Base-by-base conservation (phyloP, 371 early-diverging fungal species). In the Apophysomyces trapeziformis region DNA sequence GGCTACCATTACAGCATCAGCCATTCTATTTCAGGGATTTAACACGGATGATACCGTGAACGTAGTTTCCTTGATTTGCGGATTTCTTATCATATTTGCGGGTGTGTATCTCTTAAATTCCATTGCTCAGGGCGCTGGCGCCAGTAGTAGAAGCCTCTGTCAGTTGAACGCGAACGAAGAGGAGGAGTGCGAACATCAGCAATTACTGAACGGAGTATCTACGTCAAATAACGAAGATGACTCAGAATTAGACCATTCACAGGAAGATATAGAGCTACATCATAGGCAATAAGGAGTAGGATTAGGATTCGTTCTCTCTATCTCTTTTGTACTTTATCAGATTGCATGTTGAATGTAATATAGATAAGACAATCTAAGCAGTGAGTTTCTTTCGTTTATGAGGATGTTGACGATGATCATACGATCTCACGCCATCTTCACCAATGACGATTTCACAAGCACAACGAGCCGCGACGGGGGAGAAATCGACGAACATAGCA, bases 11-110 rank as follows among this genome's bases (percentile, higher is more conserved):
- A 74, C 89, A n/a, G 96, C 96, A 3, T 93, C 93, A 0, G 90
- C 93, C 14, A 87, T 95, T 47, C 80, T 96, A 13, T 95, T 93
- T 80, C 90, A 93, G 72, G 96, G 96, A n/a, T 93, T 95, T 68
- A 83, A 89, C 65, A 89, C 90, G 12, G 82, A 89, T 6, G 85
- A 84, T 47, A 77, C 85, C 18, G 90, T 88, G 16, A 86, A 95
- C 66, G 82, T 94, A 35, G 81, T 91, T 2, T 92, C 93, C 21
- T 81, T 96, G 58, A 87, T 96, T 61, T 90, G 87, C 67, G 97
- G 97, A 1, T 96, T 96, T 68, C 67, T 93, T 14, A 94, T 93
- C 59, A 94, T 95, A 60, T 96, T 96, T 73, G 87, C 94, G 36
- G 97, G 97, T 18, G 96, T 94, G 9, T 92, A 92, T 79, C 74